Base-by-base conservation (phyloP, 2,329 filamentous ascomycete genomes). In the Fonsecaea multimorphosa region DNA sequence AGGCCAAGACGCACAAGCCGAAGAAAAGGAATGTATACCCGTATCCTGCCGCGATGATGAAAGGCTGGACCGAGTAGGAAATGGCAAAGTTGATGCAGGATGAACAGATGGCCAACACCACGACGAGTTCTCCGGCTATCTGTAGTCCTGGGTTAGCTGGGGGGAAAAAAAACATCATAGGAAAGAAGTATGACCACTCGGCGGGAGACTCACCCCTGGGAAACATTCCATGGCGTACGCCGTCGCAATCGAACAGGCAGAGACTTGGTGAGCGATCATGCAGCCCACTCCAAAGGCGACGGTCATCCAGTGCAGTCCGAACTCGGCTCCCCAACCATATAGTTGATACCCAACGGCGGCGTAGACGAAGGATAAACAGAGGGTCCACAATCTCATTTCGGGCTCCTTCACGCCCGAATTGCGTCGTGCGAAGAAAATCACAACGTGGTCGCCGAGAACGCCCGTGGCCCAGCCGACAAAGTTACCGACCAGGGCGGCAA, bases 171-270 rank as follows among this genome's bases (percentile, higher is more conserved):
- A 24, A 14, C 44, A 1, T 12, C 27, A 31, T 34, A 56, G n/a
- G 36, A 24, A 38, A 53, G 52, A 19, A 12, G 36, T 40, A 8
- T 7, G 24, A 34, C n/a, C n/a, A n/a, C n/a, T n/a, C n/a, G 32
- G n/a, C 12, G n/a, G 56, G 19, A 9, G 4, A 65, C 72, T 61
- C 66, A 76, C 75, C 56, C 73, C 74, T 29, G 76, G 73, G 52
- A 79, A 79, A 58, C 76, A 78, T 58, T 80, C 78, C 77, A 80
- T 79, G 1, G 77, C 77, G 70, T 80, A 80, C 0, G 77, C 75
- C 1, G 77, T 79, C 2, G 78, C 77, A 38, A 79, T 74, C 57
- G 74, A 77, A 19, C 76, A 78, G 9, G 77, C 75, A 1, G 73
- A 75, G 3, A 80, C 78, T 65, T 80, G 78, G 40, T 80, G 77